Evolutionary conservation across 106 monocot species (phyloP), one percentile per base, ranked within the genome.

Genomic region (Chionographis japonica): DNA sequence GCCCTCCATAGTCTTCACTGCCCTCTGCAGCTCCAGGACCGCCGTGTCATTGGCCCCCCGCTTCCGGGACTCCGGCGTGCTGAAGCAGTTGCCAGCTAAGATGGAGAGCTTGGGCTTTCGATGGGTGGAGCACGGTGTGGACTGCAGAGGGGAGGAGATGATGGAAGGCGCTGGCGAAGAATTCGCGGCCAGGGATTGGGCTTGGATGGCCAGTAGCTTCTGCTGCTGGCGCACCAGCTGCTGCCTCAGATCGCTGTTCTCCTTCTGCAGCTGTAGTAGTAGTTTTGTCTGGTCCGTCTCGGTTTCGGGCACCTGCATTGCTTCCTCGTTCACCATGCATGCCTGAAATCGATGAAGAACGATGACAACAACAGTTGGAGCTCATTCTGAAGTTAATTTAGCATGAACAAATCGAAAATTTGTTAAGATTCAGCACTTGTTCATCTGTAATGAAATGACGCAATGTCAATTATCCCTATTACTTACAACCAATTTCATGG

Each of bases 201-300:
- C 84, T 69, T 95, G 83, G 41, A 84, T 54, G 27, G 43, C 75
- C 11, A 95, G 65, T 13, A 91, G 69, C 88, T 95, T 95, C 60
- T 95, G 84, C 63, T 95, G 91, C 14, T 81, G 74, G 20, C 66
- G 77, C 16, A 74, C 73, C 14, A 92, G 51, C 56, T 95, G 95
- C 72, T 84, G 75, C 60, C 95, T 81, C 65, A 95, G 74, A 56
- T 91, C 89, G 40, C 84, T 73, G 66, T 95, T 95, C 53, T 95
- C 89, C 65, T 84, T 92, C 55, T 95, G 91, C 27, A 92, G 60
- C 72, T 89, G 86, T 43, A 95, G 56, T 38, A 95, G 41, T 12
- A 95, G 81, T 61, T 89, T 95, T 14, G 91, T 73, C 18, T 95
- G 86, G 15, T 79, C 82, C 8, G 81, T 60, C 53, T 77, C 81